Base-by-base conservation (phyloP, 2,329 filamentous ascomycete genomes). In the Aspergillus nomiae region DNA sequence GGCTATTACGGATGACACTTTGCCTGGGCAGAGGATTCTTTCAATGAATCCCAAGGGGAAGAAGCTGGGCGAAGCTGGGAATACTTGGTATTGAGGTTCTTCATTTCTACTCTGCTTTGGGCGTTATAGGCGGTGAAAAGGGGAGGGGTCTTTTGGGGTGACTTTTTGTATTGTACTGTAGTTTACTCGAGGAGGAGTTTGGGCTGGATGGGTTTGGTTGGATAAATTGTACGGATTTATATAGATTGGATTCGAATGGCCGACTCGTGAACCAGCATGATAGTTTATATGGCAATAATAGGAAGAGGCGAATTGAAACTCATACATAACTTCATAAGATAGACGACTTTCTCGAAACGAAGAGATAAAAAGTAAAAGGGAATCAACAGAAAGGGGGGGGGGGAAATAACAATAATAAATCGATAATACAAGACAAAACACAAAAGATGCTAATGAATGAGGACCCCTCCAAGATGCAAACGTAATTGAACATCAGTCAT, bases 21-120 rank as follows among this genome's bases (percentile, higher is more conserved):
- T 88, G 53, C 87, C 86, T 0, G 85, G 85, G 0, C 85, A 87
- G 73, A 79, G 85, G 43, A 80, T 89, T 58, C 62, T 88, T 54
- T 85, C 82, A 43, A 76, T 88, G 76, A 89, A 89, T 74, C 87
- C 86, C 2, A 82, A 81, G 61, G 82, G 81, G 38, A 79, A 83
- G 66, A 84, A 81, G 65, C 71, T 79, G 24, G 85, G 85, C 0
- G 86, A 89, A 69, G 80, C 84, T 34, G 84, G 84, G 1, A 77
- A 85, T 70, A 78, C 80, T 60, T 89, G 87, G 87, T 89, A 88
- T 74, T 88, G 72, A 80, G 12, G 48, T 26, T 12, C 58, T 54
- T 56, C 43, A 34, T 41, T 58, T 24, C 57, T 56, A 41, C 24
- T 56, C n/a, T 41, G 28, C 34, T 62, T 16, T 34, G 21, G 63